A percentile compares a stretch with the other conserved stretches of the same genome.
Conservation (phyloP, 2,329 filamentous ascomycete species). For the Aspergillus arachidicola region DNA sequence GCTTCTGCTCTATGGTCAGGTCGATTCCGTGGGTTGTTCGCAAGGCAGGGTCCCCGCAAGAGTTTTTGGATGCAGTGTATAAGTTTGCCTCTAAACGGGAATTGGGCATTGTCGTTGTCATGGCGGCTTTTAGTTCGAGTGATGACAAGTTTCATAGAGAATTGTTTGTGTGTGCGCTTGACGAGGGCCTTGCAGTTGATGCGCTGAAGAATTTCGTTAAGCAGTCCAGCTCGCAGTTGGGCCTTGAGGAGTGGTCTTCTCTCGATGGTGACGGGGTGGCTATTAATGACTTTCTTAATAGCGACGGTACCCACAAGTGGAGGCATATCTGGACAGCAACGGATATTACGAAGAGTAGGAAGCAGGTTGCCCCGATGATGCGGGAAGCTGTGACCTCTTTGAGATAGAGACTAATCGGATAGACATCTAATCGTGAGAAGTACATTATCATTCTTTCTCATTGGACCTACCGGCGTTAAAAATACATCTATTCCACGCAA, state of each 20-base stretch:
- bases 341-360: conserved; percentile 61
- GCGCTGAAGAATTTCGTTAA: conserved; percentile 51
- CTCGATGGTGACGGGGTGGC: conserved; percentile 28
- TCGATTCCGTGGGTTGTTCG: conserved; percentile 55
- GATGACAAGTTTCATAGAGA: conserved; percentile 53
- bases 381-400: conserved; percentile 47
- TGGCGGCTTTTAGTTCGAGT: conserved; percentile 58
- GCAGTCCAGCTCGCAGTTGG: conserved; percentile 47
- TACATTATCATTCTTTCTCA: neutral
- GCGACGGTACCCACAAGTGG: conserved; percentile 33
- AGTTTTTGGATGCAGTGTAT: conserved; percentile 46
- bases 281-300: conserved; percentile 18
- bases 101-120: conserved; percentile 59
- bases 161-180: conserved; percentile 53
- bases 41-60: conserved; percentile 44
- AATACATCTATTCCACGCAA: neutral
- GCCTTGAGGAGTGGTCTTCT: conserved; percentile 36
- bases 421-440: neutral
- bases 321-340: conserved; percentile 59
- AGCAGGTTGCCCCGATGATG: conserved; percentile 64
- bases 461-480: neutral
- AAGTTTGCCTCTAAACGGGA: conserved; percentile 49
- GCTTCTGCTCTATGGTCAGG: conserved; percentile 62
- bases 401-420: conserved; percentile 9
- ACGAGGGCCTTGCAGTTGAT: conserved; percentile 32